Evolutionary conservation across 768 basidiomycete genomes (phyloP).

Genomic region (Phanerochaete sordida): DNA sequence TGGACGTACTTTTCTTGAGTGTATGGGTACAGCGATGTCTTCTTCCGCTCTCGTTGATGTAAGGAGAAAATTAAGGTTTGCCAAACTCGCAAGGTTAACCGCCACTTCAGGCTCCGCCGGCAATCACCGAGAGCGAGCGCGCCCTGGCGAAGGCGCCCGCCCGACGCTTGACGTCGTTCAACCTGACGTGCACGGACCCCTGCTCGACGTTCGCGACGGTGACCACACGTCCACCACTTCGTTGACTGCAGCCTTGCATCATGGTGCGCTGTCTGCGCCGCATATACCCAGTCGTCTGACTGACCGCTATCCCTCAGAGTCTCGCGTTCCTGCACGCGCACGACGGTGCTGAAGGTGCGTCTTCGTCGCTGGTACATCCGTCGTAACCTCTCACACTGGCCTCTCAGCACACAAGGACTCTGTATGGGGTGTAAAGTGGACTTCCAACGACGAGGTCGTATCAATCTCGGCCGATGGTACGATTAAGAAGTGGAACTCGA

Average conservation of each 20-base stretch:
- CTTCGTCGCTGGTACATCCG: slow-evolving; percentile 1
- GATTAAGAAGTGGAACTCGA: slow-evolving; percentile 68
- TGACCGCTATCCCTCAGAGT: slow-evolving; percentile 40
- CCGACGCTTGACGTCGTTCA: background rate
- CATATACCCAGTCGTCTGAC: background rate
- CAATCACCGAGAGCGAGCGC: slow-evolving; percentile 29
- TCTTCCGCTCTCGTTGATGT: slow-evolving; percentile 97
- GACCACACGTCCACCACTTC: background rate
- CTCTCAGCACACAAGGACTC: slow-evolving; percentile 72
- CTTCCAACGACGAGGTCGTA: slow-evolving; percentile 53
- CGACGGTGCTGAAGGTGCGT: slow-evolving; percentile 74
- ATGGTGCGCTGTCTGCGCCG: background rate
- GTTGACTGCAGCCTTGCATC: background rate
- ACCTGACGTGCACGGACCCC: background rate
- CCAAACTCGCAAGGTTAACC: slow-evolving; percentile 24
- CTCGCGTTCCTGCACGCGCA: slow-evolving; percentile 70
- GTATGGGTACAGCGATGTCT: slow-evolving; percentile 53
- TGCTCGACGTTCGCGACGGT: background rate
- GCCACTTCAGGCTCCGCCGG: slow-evolving; percentile 57
- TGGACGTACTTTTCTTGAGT: slow-evolving; percentile 23
- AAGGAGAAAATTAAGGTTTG: slow-evolving; percentile 55
- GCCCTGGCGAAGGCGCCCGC: background rate
- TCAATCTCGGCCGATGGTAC: slow-evolving; percentile 79
- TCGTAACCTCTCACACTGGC: slow-evolving; percentile 10
- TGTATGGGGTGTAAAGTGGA: slow-evolving; percentile 78